A percentile compares a stretch with the other conserved stretches of the same genome.
phyloP scores from a whole-genome alignment of 306 rosid genomes.

The Canavalia ensiformis region DNA sequence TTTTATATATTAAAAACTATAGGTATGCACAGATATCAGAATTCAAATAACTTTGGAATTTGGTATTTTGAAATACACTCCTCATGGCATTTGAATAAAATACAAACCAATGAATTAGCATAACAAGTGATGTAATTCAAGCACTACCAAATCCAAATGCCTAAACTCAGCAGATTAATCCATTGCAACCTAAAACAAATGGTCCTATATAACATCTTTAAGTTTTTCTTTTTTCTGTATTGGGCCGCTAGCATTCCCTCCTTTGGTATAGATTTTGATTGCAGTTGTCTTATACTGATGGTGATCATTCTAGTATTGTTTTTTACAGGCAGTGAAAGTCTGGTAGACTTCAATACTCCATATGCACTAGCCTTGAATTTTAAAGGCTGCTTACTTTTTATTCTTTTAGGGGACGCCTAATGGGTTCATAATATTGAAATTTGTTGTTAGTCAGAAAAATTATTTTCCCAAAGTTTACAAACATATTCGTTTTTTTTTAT shows the following conservation, averaged over 20 bases:
- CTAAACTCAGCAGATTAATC: conserved; percentile 7
- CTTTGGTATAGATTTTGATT: neutral
- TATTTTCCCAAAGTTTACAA: neutral
- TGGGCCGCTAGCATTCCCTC: neutral
- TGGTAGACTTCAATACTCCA: conserved; percentile 1
- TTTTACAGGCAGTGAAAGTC: too few relatives aligned
- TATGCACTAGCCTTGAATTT: neutral
- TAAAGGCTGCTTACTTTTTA: neutral
- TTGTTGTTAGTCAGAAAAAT: neutral
- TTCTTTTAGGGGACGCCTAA: conserved; percentile 13
- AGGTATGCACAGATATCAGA: neutral
- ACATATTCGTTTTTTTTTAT: neutral
- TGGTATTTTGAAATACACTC: neutral
- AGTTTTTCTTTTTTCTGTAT: neutral
- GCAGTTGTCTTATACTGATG: neutral
- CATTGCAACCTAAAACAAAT: neutral
- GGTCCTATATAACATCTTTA: neutral
- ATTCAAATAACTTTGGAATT: conserved; percentile 16
- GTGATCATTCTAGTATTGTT: neutral
- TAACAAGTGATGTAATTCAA: neutral
- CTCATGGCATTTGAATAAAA: neutral
- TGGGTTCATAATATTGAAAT: neutral
- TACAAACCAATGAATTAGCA: neutral
- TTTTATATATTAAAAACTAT: neutral
- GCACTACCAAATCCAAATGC: neutral